These are phyloP conservation scores for Dothiorella sarmentorum DNA, from an alignment of 2,329 filamentous ascomycete species.

Conservation along the genomic window DNA sequence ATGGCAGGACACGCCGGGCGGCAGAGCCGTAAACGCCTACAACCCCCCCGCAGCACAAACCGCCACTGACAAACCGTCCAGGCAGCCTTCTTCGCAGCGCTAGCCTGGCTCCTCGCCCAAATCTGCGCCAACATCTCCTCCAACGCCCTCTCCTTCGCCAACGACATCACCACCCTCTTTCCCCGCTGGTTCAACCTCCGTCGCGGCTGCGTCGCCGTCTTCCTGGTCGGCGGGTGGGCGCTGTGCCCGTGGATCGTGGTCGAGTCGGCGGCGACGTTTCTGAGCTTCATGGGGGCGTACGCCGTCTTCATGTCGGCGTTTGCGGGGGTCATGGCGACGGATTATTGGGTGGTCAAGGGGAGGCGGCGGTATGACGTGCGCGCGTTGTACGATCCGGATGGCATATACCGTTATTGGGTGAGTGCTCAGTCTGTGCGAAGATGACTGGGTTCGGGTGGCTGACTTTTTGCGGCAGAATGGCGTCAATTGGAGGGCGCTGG, in stretches of 20 bases:
- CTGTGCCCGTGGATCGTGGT: slow-evolving; percentile 17
- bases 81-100: slow-evolving; percentile 17
- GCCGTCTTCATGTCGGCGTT: slow-evolving; percentile 19
- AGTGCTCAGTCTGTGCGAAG: slow-evolving; percentile 14
- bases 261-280: slow-evolving; percentile 2
- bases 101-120: not conserved
- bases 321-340: slow-evolving; percentile 18
- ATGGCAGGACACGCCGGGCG: slow-evolving; percentile 21
- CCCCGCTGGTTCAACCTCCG: slow-evolving; percentile 16
- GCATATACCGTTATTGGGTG: slow-evolving; percentile 24
- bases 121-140: slow-evolving; percentile 21
- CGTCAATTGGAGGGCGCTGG: slow-evolving; percentile 25
- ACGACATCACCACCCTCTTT: slow-evolving; percentile 19
- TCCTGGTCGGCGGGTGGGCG: slow-evolving; percentile 19
- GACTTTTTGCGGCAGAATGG: not conserved
- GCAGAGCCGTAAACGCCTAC: no score
- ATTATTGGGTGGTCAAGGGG: slow-evolving; percentile 26
- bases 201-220: slow-evolving; percentile 17
- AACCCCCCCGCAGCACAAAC: no score
- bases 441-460: no score
- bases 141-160: slow-evolving; percentile 24
- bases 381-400: slow-evolving; percentile 26
- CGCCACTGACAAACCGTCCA: no score
- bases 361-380: slow-evolving; percentile 22
- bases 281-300: slow-evolving; percentile 17